phyloP scores from a whole-genome alignment of 1,284 basidiomycete genomes.

The Leucoagaricus sp. region DNA sequence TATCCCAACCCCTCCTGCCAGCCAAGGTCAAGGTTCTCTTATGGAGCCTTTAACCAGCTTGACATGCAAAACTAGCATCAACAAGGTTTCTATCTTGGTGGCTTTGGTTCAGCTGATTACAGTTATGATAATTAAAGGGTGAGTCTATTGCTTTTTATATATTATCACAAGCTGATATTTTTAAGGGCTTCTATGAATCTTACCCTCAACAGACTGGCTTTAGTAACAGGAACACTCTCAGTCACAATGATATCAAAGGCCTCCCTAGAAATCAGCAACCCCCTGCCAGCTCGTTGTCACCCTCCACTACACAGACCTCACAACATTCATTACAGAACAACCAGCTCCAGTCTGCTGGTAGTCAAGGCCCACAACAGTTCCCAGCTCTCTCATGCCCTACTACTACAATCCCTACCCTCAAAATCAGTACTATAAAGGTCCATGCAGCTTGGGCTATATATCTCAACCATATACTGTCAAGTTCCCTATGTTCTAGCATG shows the following conservation, averaged over 20 bases:
- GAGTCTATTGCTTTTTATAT: conserved; percentile 26
- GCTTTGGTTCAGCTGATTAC: conserved; percentile 63
- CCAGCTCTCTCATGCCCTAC: conserved; percentile 60
- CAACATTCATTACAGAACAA: conserved; percentile 49
- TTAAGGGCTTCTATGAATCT: conserved; percentile 72
- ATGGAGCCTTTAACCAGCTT: conserved; percentile 68
- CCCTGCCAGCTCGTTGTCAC: conserved; percentile 50
- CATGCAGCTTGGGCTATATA: conserved; percentile 72
- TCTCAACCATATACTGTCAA: conserved; percentile 68
- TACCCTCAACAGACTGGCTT: conserved; percentile 64
- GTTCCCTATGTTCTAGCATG: conserved; percentile 74
- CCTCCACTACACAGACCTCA: conserved; percentile 50
- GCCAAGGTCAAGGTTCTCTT: conserved; percentile 63
- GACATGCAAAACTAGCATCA: conserved; percentile 41
- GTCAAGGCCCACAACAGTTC: conserved; percentile 66
- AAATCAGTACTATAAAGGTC: conserved; percentile 71
- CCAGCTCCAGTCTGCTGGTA: conserved; percentile 57
- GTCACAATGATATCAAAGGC: conserved; percentile 74
- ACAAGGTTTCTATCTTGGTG: conserved; percentile 58
- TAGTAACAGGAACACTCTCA: conserved; percentile 58
- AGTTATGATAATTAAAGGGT: conserved; percentile 70
- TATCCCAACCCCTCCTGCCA: conserved; percentile 68
- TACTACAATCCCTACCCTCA: conserved; percentile 72
- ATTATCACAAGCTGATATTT: conserved; percentile 20
- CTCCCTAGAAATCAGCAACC: conserved; percentile 56